Evolutionary conservation across 192 early-diverging fungal species (phyloP).

Genomic region (Coemansia sp.): DNA sequence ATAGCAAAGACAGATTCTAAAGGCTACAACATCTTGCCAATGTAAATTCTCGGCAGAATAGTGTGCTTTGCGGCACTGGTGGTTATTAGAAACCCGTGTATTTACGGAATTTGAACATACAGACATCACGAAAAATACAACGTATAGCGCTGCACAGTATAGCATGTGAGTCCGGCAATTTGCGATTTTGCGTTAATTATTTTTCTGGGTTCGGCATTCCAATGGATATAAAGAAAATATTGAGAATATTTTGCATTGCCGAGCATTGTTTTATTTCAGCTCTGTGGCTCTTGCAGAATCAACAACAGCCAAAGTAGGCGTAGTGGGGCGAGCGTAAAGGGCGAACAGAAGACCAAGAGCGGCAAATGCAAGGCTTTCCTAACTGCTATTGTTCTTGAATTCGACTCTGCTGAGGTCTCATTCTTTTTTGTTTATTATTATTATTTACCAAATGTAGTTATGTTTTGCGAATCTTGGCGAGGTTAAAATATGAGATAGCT

Average conservation of each 20-base stretch:
- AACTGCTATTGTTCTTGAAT: too few relatives aligned
- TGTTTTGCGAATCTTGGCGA: too few relatives aligned
- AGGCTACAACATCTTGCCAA: neutral
- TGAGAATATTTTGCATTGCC: neutral
- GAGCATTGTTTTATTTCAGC: neutral
- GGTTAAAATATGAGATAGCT: too few relatives aligned
- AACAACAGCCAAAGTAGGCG: too few relatives aligned
- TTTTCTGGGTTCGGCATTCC: neutral
- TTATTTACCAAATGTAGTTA: too few relatives aligned
- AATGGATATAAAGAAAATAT: neutral
- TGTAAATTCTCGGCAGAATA: neutral
- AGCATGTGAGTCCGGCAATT: neutral
- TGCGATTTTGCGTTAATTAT: neutral
- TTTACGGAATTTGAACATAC: neutral
- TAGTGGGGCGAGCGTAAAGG: too few relatives aligned
- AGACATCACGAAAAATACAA: neutral
- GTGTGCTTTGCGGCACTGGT: too few relatives aligned
- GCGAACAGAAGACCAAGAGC: too few relatives aligned
- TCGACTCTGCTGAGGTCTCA: too few relatives aligned
- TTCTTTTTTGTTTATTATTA: too few relatives aligned
- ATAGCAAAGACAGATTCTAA: neutral
- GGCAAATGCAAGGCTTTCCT: too few relatives aligned
- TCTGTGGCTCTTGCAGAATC: neutral
- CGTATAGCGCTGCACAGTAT: neutral
- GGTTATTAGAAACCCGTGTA: too few relatives aligned